Evolutionary conservation across 805 yeast genomes (phyloP).

Genomic region (Kodamaea kaohsiungensis): DNA sequence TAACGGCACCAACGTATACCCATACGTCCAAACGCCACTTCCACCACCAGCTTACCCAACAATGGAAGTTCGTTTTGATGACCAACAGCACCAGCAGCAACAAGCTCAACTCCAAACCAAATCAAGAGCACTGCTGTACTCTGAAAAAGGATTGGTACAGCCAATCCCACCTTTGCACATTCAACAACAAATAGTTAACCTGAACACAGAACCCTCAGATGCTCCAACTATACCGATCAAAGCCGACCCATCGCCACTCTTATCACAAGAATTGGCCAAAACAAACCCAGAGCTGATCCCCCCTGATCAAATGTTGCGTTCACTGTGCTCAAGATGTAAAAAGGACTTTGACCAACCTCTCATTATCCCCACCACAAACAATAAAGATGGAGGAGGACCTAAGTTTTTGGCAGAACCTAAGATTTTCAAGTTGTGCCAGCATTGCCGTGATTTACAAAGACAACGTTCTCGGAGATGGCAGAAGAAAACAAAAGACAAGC

Average conservation of each 20-base stretch:
- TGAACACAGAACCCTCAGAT: constrained; percentile 8
- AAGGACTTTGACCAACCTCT: constrained; percentile 53
- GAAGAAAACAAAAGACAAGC: constrained; percentile 55
- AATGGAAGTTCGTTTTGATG: constrained; percentile 15
- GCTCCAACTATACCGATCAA: constrained; percentile 8
- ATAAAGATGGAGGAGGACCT: constrained; percentile 17
- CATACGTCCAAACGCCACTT: constrained; percentile 16
- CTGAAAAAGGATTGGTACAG: constrained; percentile 22
- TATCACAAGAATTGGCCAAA: constrained; percentile 8
- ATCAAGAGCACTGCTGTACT: constrained; percentile 11
- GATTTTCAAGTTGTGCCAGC: constrained; percentile 57
- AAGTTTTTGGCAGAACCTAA: constrained; percentile 41
- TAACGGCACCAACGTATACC: constrained; percentile 17
- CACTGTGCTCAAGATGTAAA: constrained; percentile 58
- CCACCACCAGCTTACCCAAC: constrained; percentile 14
- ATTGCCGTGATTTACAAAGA: constrained; percentile 64
- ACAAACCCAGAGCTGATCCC: constrained; percentile 10
- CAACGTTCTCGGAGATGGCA: constrained; percentile 68
- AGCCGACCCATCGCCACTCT: constrained; percentile 12
- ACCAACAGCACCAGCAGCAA: constrained; percentile 4
- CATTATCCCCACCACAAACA: constrained; percentile 29
- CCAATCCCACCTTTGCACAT: constrained; percentile 46
- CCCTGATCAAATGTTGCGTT: constrained; percentile 14
- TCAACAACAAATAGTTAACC: constrained; percentile 39
- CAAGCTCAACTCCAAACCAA: constrained; percentile 1